Base-by-base conservation (phyloP, 2,329 filamentous ascomycete species). In the Cytospora leucostoma region DNA sequence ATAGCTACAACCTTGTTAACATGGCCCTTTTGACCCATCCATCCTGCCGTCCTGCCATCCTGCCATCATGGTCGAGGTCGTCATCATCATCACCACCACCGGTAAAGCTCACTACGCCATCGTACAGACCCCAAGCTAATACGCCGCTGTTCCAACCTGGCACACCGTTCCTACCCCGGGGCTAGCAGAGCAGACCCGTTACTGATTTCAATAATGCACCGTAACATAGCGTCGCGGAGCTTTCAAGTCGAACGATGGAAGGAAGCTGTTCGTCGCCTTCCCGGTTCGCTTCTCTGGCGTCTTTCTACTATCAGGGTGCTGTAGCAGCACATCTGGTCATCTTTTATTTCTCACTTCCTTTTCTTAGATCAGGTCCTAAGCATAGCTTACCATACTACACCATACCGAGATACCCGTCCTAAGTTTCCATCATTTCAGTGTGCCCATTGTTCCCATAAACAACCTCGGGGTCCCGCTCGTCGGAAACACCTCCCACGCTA, bases 161-260 rank as follows among this genome's bases (percentile, higher is more conserved):
- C 33, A 52, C 56, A 40, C 47, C 56, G 57, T 59, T 5, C 57
- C 19, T 59, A n/a, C 50, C 57, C 17, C 37, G 38, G 38, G 38
- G 15, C 12, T 15, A 40, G 3, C 38, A 13, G 7, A 5, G 12
- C 6, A 15, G 15, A 40, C 38, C 38, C 38, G 13, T 13, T 40
- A 5, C 38, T 15, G 27, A 27, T 15, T 40, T 40, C n/a, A n/a
- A n/a, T n/a, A n/a, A n/a, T n/a, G n/a, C 53, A 33, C 33, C 40
- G 34, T 35, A 4, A 37, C 17, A 54, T 62, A 58, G 54, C 49
- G 47, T 34, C 54, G 21, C 49, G 10, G 49, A 38, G 15, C 34
- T 62, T 52, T 32, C 54, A 44, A 38, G 54, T 12, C 13, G 15
- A 47, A n/a, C 17, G 35, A 49, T 10, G 40, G 40, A 40, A 47